A percentile compares a stretch with the other conserved stretches of the same genome.
Conservation (phyloP, 2,329 filamentous ascomycete genomes). For the Colletotrichum sp. region DNA sequence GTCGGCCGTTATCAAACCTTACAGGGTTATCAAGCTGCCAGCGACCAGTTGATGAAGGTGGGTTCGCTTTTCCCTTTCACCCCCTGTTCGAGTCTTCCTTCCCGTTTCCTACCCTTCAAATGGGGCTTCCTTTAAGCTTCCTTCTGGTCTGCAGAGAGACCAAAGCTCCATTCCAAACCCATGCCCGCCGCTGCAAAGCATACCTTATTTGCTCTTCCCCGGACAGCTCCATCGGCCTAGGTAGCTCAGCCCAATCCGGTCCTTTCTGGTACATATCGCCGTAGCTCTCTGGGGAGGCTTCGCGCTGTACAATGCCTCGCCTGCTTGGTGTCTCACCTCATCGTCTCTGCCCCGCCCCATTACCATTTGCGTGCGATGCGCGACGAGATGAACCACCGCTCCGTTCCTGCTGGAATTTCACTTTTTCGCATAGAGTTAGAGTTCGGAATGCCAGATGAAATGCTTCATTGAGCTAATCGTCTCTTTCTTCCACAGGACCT, state of each 20-base stretch:
- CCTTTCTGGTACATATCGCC: not conserved
- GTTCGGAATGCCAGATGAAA: not conserved
- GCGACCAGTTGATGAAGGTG: constrained; percentile 54
- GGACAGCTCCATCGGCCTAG: not conserved
- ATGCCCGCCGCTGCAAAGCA: not conserved
- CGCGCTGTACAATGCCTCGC: not conserved
- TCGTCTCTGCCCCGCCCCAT: not conserved
- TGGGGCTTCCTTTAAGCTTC: not conserved
- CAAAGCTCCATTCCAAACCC: not conserved
- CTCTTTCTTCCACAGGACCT: constrained; percentile 44
- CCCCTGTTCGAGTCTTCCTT: not conserved
- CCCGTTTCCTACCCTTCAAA: not conserved
- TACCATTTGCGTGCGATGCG: not conserved
- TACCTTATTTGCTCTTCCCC: not conserved
- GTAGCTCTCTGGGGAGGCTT: not conserved
- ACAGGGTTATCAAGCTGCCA: constrained; percentile 43
- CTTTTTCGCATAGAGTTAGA: not conserved
- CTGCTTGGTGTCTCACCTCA: not conserved
- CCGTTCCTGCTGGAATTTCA: not conserved
- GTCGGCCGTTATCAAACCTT: constrained; percentile 51
- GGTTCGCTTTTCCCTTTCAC: constrained; percentile 13
- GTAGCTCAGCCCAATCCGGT: not conserved
- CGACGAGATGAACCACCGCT: not conserved
- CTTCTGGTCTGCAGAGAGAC: not conserved
- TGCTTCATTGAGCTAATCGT: not conserved